phyloP scores from a whole-genome alignment of 257 asterid genomes.

The Rhazya stricta region DNA sequence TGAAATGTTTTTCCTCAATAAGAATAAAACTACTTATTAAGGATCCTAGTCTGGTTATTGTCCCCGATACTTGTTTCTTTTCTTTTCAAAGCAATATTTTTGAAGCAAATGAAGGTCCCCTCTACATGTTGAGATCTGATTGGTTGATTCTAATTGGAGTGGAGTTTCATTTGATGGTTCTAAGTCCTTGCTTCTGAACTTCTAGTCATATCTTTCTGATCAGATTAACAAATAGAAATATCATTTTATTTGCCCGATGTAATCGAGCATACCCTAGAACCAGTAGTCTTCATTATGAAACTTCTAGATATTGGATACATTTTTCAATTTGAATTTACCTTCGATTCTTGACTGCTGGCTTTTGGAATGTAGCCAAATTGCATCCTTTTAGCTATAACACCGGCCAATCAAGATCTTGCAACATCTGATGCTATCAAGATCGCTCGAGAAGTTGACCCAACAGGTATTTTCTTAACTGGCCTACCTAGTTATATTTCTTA shows the following conservation, averaged over 20 bases:
- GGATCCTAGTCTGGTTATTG: not conserved
- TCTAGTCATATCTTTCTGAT: not conserved
- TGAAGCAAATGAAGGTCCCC: not conserved
- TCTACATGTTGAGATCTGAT: not conserved
- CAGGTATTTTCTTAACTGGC: constrained; percentile 25
- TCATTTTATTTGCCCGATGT: not conserved
- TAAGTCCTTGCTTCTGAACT: not conserved
- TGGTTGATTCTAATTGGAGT: not conserved
- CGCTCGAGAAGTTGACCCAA: constrained; percentile 46
- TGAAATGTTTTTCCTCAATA: not conserved
- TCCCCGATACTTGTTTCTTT: not conserved
- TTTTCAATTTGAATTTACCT: constrained; percentile 1
- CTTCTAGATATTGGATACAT: constrained; percentile 3
- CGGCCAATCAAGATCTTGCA: constrained; percentile 50
- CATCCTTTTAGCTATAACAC: constrained; percentile 44
- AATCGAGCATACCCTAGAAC: not conserved
- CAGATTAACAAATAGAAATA: not conserved
- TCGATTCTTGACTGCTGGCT: not conserved
- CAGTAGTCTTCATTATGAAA: not conserved
- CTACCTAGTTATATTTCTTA: not conserved
- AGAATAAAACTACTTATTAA: not conserved
- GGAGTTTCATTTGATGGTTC: not conserved
- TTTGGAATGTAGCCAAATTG: constrained; percentile 34
- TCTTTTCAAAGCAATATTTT: not conserved
- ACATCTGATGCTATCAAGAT: constrained; percentile 48